phyloP scores from a whole-genome alignment of 2,329 filamentous ascomycete genomes.

The Nigrospora osmanthi region DNA sequence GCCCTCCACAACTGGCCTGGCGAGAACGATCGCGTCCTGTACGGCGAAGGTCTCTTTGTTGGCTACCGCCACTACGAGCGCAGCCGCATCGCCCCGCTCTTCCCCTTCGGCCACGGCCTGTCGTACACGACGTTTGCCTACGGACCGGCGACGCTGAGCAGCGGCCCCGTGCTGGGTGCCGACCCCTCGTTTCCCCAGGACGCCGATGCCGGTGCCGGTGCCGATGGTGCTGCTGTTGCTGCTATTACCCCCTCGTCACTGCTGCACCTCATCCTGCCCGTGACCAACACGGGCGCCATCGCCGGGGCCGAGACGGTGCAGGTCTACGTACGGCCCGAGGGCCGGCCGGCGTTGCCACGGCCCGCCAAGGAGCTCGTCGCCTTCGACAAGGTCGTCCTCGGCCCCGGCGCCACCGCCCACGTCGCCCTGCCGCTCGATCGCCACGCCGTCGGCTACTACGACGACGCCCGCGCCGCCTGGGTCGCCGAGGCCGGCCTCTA shows the following conservation, averaged over 20 bases:
- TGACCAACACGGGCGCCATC: slow-evolving; percentile 47
- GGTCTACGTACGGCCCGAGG: slow-evolving; percentile 55
- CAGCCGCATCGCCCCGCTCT: slow-evolving; percentile 49
- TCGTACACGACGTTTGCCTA: slow-evolving; percentile 66
- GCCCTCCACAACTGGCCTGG: slow-evolving; percentile 68
- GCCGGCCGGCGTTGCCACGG: slow-evolving; percentile 50
- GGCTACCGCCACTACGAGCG: slow-evolving; percentile 69
- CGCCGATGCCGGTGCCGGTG: too few species aligned
- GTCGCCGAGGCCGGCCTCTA: slow-evolving; percentile 59
- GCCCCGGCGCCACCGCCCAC: slow-evolving; percentile 46
- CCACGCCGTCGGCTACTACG: slow-evolving; percentile 53
- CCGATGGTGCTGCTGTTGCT: too few species aligned
- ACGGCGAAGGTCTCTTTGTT: slow-evolving; percentile 66
- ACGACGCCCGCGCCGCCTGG: slow-evolving; percentile 51
- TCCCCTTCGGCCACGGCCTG: slow-evolving; percentile 67
- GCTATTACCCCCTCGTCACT: too few species aligned
- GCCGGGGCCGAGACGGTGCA: slow-evolving; percentile 60
- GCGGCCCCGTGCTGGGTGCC: slow-evolving; percentile 14
- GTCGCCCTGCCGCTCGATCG: slow-evolving; percentile 37
- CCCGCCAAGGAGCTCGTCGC: slow-evolving; percentile 65
- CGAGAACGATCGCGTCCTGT: slow-evolving; percentile 59
- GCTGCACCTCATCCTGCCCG: slow-evolving; percentile 37
- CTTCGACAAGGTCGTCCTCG: slow-evolving; percentile 57
- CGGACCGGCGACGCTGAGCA: slow-evolving; percentile 44
- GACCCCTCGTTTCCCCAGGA: not conserved